phyloP scores from a whole-genome alignment of 2,329 filamentous ascomycete species.

The Uncinocarpus reesii region DNA sequence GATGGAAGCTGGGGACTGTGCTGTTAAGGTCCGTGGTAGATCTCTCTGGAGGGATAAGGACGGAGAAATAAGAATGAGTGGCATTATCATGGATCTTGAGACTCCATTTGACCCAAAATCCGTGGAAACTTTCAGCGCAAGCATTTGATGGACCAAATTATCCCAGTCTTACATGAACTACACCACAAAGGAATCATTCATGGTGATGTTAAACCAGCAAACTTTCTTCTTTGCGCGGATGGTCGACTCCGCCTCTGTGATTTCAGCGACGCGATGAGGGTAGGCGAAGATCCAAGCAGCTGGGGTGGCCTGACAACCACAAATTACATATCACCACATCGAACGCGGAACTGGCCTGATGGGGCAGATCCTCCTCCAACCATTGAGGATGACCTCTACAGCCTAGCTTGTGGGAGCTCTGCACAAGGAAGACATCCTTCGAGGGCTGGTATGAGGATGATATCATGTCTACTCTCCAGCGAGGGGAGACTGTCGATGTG shows the following conservation, averaged over 20 bases:
- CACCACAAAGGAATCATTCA: slow-evolving; percentile 14
- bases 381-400: slow-evolving; percentile 13
- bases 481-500: slow-evolving; percentile 14
- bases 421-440: slow-evolving; percentile 10
- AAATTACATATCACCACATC: slow-evolving; percentile 13
- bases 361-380: slow-evolving; percentile 11
- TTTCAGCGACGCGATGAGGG: slow-evolving; percentile 10
- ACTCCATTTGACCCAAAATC: slow-evolving; percentile 14
- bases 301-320: slow-evolving; percentile 12
- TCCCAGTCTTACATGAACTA: slow-evolving; percentile 6
- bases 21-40: slow-evolving; percentile 11
- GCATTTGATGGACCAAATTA: slow-evolving; percentile 9
- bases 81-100: slow-evolving; percentile 11
- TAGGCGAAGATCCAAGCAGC: slow-evolving; percentile 9
- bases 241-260: slow-evolving; percentile 11
- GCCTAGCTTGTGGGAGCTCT: slow-evolving; percentile 13
- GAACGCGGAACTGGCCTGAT: slow-evolving; percentile 14
- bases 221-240: slow-evolving; percentile 13
- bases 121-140: slow-evolving; percentile 8
- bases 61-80: slow-evolving; percentile 7
- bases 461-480: slow-evolving; percentile 11
- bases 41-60: slow-evolving; percentile 10
- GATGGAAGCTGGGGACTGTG: slow-evolving; percentile 10
- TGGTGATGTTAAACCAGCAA: slow-evolving; percentile 13
- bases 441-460: slow-evolving; percentile 14